These are phyloP conservation scores for Rugonectria rugulosa DNA, from an alignment of 2,329 filamentous ascomycete species.

Conservation along the genomic window DNA sequence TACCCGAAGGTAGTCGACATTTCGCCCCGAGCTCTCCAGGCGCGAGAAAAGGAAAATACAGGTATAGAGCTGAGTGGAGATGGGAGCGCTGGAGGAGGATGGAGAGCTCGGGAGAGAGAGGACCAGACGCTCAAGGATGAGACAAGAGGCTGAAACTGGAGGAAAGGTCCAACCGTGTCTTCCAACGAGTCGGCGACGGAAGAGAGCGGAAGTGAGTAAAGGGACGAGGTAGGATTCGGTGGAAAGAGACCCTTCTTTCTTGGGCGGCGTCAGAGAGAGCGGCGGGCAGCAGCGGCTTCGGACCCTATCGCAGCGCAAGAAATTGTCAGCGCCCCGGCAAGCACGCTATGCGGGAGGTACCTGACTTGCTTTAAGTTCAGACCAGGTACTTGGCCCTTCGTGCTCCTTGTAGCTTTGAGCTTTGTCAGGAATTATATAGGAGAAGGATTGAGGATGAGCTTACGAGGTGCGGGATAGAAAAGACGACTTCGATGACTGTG, in stretches of 20 bases:
- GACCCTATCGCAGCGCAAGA: slow-evolving; percentile 38
- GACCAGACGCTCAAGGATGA: slow-evolving; percentile 14
- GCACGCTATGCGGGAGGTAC: neutral
- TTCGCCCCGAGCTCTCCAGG: slow-evolving; percentile 36
- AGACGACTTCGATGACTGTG: neutral
- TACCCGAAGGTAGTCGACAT: slow-evolving; percentile 48
- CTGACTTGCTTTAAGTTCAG: neutral
- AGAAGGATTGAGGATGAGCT: neutral
- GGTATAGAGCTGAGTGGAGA: slow-evolving; percentile 3
- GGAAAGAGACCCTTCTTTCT: slow-evolving; percentile 27
- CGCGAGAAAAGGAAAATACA: slow-evolving; percentile 8
- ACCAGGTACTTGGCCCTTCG: neutral
- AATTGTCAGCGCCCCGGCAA: slow-evolving; percentile 37
- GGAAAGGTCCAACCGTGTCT: neutral
- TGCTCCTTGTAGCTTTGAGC: neutral
- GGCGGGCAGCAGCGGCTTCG: slow-evolving; percentile 37
- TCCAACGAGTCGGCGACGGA: slow-evolving; percentile 17
- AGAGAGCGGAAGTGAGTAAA: slow-evolving; percentile 17
- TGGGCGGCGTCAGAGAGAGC: neutral
- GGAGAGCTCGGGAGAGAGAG: slow-evolving; percentile 34
- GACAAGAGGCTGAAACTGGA: slow-evolving; percentile 9
- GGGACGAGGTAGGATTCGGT: slow-evolving; percentile 17
- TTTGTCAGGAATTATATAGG: neutral
- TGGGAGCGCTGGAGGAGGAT: slow-evolving; percentile 4
- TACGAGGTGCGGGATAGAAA: slow-evolving; percentile 13